Evolutionary conservation across 352 stramenopile species (phyloP).

Genomic region (Phytophthora tubulina): DNA sequence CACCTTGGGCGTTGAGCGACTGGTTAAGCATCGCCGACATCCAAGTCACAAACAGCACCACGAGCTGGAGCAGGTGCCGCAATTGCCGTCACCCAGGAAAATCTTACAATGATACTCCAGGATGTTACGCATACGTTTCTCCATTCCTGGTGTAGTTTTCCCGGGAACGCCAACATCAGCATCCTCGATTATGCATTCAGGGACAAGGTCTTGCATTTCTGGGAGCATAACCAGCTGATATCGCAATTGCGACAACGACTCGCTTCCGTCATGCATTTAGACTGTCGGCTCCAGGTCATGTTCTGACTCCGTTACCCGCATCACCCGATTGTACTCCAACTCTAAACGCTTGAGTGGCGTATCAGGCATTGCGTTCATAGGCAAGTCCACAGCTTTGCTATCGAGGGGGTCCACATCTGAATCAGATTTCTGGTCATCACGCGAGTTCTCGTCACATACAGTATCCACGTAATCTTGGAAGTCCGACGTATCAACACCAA

Average conservation of each 20-base stretch:
- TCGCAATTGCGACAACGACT: not conserved
- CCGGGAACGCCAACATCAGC: not conserved
- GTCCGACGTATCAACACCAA: too few species aligned
- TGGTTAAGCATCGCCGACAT: not conserved
- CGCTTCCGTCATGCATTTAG: slow-evolving; percentile 6
- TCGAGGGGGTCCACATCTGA: too few species aligned
- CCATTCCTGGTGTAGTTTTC: not conserved
- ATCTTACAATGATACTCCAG: slow-evolving; percentile 1
- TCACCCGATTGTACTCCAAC: too few species aligned
- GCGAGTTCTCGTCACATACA: too few species aligned
- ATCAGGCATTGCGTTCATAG: too few species aligned
- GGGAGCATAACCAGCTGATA: not conserved
- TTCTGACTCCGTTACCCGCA: not conserved
- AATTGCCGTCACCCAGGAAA: slow-evolving; percentile 11
- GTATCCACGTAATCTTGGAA: too few species aligned
- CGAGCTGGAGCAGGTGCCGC: slow-evolving; percentile 4
- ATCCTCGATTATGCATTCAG: not conserved
- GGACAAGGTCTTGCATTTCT: slow-evolving; percentile 1
- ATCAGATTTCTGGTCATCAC: too few species aligned
- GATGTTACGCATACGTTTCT: not conserved
- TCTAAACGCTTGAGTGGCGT: too few species aligned
- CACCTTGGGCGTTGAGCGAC: not conserved
- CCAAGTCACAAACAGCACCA: slow-evolving; percentile 15
- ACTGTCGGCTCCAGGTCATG: slow-evolving; percentile 1
- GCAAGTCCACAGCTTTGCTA: too few species aligned